Base-by-base conservation (phyloP, 1,139 yeast genomes). In the Suhomyces bolitotheri region DNA sequence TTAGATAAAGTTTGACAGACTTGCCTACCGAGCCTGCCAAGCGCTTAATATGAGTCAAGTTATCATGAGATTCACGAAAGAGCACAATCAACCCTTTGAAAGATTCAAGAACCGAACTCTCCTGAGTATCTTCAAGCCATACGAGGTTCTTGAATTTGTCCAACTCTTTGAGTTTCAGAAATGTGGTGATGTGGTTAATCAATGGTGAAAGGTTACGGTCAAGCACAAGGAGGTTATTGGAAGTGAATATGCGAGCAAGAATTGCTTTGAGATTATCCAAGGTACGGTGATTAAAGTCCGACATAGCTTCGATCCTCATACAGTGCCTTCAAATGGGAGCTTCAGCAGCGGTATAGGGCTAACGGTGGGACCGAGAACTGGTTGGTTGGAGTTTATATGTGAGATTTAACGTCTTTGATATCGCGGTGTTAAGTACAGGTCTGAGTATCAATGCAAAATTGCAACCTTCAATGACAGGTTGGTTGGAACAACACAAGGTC, bases 111-210 rank as follows among this genome's bases (percentile, higher is more conserved):
- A 39, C 45, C 7, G 12, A 19, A 1, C 8, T n/a, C 5, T 41
- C 41, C 11, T 31, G 36, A 2, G 31, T 33, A 4, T 40, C 43
- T 11, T 50, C 50, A 13, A 85, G 65, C 85, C 89, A 82, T 15
- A 78, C 64, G 14, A 82, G 76, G 42, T 73, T 72, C 20, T 69
- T 74, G 34, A 86, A 78, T 32, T 81, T 65, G 7, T 79, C 85
- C 34, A 65, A 66, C 33, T 71, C 71, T 49, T 78, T 76, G 31
- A 84, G 66, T 14, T 62, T 59, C 40, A 73, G 69, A 56, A 84
- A 85, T 4, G 83, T 76, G 3, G 84, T 75, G 33, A 85, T 62
- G 25, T 68, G 64, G 49, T 87, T 80, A 41, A 86, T 64, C 4
- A 76, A 54, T 1, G 79, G 65, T 5, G 86, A 71, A 22, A 85